Evolutionary conservation across 2,329 filamentous ascomycete genomes (phyloP).

Genomic region (Stachybotrys chlorohalonatus): DNA sequence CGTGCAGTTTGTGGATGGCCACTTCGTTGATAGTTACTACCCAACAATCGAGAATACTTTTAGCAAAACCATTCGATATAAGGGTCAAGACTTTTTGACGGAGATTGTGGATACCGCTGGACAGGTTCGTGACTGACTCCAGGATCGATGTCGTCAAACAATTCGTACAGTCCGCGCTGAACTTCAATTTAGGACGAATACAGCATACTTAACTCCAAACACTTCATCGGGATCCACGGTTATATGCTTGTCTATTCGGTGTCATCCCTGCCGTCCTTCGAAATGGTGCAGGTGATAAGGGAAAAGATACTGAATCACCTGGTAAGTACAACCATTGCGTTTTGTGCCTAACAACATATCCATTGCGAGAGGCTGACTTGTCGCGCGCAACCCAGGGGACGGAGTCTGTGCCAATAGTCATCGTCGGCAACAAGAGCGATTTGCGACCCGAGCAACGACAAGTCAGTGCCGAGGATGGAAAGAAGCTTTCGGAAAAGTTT

Average conservation of each 20-base stretch:
- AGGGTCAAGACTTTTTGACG: conserved; percentile 85
- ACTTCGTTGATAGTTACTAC: conserved; percentile 98
- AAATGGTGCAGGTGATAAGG: conserved; percentile 92
- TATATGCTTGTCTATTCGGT: conserved; percentile 99
- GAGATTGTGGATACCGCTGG: conserved; percentile 98
- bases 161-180: neutral
- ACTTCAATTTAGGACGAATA: conserved; percentile 72
- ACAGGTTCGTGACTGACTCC: conserved; percentile 49
- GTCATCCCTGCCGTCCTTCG: conserved; percentile 84
- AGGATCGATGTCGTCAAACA: neutral
- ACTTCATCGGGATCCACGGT: conserved; percentile 97
- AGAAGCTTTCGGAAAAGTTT: conserved; percentile 75
- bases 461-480: conserved; percentile 77
- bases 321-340: conserved; percentile 40
- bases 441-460: conserved; percentile 87
- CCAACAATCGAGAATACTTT: conserved; percentile 99
- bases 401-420: conserved; percentile 84
- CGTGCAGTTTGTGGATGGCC: conserved; percentile 92
- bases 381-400: conserved; percentile 54
- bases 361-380: neutral
- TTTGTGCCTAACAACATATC: neutral
- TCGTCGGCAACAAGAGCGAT: conserved; percentile 97
- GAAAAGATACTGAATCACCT: conserved; percentile 97
- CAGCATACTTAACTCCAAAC: conserved; percentile 95
- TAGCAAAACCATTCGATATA: conserved; percentile 87